A percentile compares a stretch with the other conserved stretches of the same genome.
Evolutionary conservation across 1,284 basidiomycete genomes (phyloP).

Genomic region (Marasmius fiardii): DNA sequence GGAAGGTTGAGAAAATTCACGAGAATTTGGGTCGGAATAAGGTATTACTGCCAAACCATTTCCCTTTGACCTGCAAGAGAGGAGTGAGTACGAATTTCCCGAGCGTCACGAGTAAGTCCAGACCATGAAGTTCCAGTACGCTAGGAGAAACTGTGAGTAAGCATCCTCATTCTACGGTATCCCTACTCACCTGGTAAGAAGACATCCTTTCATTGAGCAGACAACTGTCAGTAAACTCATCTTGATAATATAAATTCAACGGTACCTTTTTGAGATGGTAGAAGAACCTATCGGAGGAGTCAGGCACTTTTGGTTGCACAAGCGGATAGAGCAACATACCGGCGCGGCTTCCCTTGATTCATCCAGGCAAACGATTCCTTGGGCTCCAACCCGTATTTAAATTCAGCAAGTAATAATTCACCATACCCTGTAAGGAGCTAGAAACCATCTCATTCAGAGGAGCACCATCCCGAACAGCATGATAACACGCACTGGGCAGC

Average conservation of each 20-base stretch:
- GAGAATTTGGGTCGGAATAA: slow-evolving; percentile 43
- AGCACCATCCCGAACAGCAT: slow-evolving; percentile 4
- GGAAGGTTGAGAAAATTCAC: not conserved
- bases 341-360: slow-evolving; percentile 68
- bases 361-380: slow-evolving; percentile 82
- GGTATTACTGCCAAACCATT: slow-evolving; percentile 65
- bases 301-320: slow-evolving; percentile 2
- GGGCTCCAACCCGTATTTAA: slow-evolving; percentile 83
- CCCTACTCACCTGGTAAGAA: slow-evolving; percentile 62
- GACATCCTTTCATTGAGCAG: slow-evolving; percentile 45
- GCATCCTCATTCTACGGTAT: not conserved
- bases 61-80: slow-evolving; percentile 51
- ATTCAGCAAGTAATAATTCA: slow-evolving; percentile 88
- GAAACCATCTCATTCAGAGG: slow-evolving; percentile 16
- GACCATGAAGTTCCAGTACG: slow-evolving; percentile 87
- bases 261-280: slow-evolving; percentile 88
- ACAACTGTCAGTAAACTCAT: not conserved
- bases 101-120: slow-evolving; percentile 10
- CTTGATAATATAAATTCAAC: not conserved
- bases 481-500: slow-evolving; percentile 63
- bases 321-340: slow-evolving; percentile 33
- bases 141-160: slow-evolving; percentile 19
- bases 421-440: slow-evolving; percentile 83
- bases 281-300: slow-evolving; percentile 51
- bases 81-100: not conserved